Conservation (phyloP, 2,329 filamentous ascomycete species). For the Cylindrodendrum hubeiense region DNA sequence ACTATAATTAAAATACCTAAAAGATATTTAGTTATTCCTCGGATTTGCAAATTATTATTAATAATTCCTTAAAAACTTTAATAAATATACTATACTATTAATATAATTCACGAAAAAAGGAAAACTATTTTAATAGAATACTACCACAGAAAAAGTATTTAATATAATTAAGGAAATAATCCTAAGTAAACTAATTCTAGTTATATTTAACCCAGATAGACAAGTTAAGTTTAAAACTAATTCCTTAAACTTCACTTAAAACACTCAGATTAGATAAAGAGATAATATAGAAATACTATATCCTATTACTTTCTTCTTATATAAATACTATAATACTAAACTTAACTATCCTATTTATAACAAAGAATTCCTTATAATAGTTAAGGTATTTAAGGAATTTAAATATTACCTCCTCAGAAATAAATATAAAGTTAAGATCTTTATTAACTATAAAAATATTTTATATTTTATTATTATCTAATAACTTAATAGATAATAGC, state of each 20-base stretch:
- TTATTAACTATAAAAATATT: slow-evolving; percentile 41
- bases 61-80: slow-evolving; percentile 30
- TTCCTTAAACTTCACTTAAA: slow-evolving; percentile 17
- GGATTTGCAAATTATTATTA: not conserved
- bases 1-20: slow-evolving; percentile 1
- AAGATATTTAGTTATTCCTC: slow-evolving; percentile 32
- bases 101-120: slow-evolving; percentile 19
- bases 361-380: slow-evolving; percentile 41
- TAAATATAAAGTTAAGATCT: slow-evolving; percentile 34
- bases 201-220: slow-evolving; percentile 23
- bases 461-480: slow-evolving; percentile 28
- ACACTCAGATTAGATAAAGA: slow-evolving; percentile 24
- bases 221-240: slow-evolving; percentile 30
- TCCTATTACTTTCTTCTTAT: slow-evolving; percentile 30
- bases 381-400: slow-evolving; percentile 42
- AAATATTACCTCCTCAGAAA: slow-evolving; percentile 33
- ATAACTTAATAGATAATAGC: slow-evolving; percentile 28
- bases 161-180: slow-evolving; percentile 18
- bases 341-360: slow-evolving; percentile 42
- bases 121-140: slow-evolving; percentile 6
- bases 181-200: slow-evolving; percentile 6
- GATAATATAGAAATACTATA: slow-evolving; percentile 25
- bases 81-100: slow-evolving; percentile 12
- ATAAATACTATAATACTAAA: slow-evolving; percentile 34
- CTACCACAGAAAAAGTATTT: too few species aligned